Base-by-base conservation (phyloP, 225 moss, liverwort and hornwort genomes). In the Physcomitrium patens region DNA sequence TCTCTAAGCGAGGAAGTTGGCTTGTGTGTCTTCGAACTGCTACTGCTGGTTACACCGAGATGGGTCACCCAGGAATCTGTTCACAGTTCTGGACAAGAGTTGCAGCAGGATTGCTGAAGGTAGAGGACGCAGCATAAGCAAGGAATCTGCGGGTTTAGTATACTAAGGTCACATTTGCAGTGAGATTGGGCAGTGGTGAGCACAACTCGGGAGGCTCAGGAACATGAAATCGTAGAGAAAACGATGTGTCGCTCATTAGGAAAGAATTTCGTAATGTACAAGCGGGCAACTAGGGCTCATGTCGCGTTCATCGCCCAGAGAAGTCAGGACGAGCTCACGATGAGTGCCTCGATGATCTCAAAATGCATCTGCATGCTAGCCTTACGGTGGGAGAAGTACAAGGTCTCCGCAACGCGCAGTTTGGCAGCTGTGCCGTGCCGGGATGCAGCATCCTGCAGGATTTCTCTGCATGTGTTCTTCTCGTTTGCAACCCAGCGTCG, bases 321-420 rank as follows among this genome's bases (percentile, higher is more conserved):
- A 20, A 20, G 48, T 84, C 70, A 84, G 16, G 72, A 72, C 1
- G 67, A 77, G 42, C 77, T 88, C 57, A 94, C 68, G 54, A 64
- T 71, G 42, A 94, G 89, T 65, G 80, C 75, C 75, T 95, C 89
- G 19, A 95, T 90, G 27, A 95, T 86, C 77, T 92, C 87, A 67
- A 95, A 95, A 66, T 95, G 94, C 94, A 92, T 95, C 80, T 91
- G 94, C 86, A 95, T 58, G 76, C 85, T 86, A 7, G 92, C 77
- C 51, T 79, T 73, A n/a, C 64, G 75, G 1, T 76, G 31, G 12
- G 52, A 52, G 61, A 92, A 95, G 75, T 92, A 92, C 37, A 89
- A 78, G 5, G 58, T 86, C 75, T 95, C 89, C 1, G 46, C 73
- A 41, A 92, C 89, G 8, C 80, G 84, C 24, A 95, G 68, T 71